Evolutionary conservation across 495 filamentous ascomycete genomes (phyloP).

Genomic region (Penicillium chermesinum): DNA sequence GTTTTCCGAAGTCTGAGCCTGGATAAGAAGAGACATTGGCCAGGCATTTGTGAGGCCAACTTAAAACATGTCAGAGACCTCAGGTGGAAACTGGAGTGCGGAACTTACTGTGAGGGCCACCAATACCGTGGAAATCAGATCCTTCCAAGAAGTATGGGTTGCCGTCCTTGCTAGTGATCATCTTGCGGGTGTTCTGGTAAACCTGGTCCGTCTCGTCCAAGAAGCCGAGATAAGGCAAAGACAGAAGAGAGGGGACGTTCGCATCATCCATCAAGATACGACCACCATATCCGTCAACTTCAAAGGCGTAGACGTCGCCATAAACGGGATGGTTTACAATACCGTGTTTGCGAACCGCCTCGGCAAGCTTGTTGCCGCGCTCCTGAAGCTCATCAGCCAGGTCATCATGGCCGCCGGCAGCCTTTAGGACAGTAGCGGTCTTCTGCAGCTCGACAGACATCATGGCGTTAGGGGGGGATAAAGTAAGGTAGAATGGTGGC

Average conservation of each 20-base stretch:
- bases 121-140: constrained; percentile 78
- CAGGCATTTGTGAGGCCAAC: constrained; percentile 86
- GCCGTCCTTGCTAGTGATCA: constrained; percentile 71
- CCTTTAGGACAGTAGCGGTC: constrained; percentile 61
- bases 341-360: constrained; percentile 83
- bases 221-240: constrained; percentile 85
- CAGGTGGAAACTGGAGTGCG: background rate
- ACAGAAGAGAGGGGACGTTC: constrained; percentile 85
- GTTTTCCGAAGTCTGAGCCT: constrained; percentile 84
- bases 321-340: constrained; percentile 78
- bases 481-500: constrained; percentile 95
- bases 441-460: constrained; percentile 87
- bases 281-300: constrained; percentile 94
- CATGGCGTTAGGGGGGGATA: constrained; percentile 93
- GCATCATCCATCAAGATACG: constrained; percentile 95
- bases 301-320: constrained; percentile 90
- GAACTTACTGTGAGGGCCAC: constrained; percentile 60
- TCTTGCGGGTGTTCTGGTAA: constrained; percentile 87
- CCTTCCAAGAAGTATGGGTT: constrained; percentile 91
- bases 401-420: constrained; percentile 48
- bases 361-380: constrained; percentile 64
- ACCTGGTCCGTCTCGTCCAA: constrained; percentile 57
- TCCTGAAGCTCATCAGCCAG: constrained; percentile 49
- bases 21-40: constrained; percentile 91
- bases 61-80: constrained; percentile 11